Evolutionary conservation across 2,329 filamentous ascomycete species (phyloP).

Genomic region (Nigrospora oryzae): DNA sequence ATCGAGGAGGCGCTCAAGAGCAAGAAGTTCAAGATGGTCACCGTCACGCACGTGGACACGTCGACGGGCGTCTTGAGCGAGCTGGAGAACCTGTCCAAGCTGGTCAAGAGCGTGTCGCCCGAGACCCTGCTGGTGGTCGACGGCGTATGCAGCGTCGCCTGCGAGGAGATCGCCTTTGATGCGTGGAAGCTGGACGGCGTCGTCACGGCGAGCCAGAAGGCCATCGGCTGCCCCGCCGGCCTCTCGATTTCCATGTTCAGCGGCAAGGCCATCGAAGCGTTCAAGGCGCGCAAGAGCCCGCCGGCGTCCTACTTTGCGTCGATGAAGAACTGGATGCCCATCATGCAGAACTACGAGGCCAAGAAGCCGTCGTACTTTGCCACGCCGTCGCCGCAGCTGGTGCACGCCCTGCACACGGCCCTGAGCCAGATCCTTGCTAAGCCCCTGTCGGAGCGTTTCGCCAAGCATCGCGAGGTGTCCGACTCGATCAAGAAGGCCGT

Average conservation of each 20-base stretch:
- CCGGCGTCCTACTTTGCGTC: constrained; percentile 89
- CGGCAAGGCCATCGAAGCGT: constrained; percentile 71
- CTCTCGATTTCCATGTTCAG: constrained; percentile 93
- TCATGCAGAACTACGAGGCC: constrained; percentile 99
- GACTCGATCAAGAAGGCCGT: constrained; percentile 82
- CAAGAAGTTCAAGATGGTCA: constrained; percentile 91
- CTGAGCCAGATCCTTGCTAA: constrained; percentile 77
- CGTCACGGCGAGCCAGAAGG: constrained; percentile 92
- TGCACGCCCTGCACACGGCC: constrained; percentile 86
- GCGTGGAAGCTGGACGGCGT: constrained; percentile 90
- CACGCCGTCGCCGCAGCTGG: constrained; percentile 86
- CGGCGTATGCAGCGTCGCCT: constrained; percentile 93
- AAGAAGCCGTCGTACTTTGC: constrained; percentile 98
- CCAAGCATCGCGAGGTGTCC: constrained; percentile 68
- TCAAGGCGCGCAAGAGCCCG: constrained; percentile 72
- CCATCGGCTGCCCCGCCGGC: constrained; percentile 89
- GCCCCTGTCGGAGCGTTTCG: constrained; percentile 76
- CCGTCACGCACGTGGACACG: constrained; percentile 94
- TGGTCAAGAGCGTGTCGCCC: constrained; percentile 80
- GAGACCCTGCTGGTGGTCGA: constrained; percentile 89
- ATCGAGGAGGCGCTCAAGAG: constrained; percentile 82
- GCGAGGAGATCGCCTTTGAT: constrained; percentile 93
- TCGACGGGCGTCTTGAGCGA: constrained; percentile 94
- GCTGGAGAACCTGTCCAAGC: constrained; percentile 72
- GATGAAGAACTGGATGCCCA: constrained; percentile 95